Evolutionary conservation across 257 asterid genomes (phyloP).

Genomic region (Osmanthus fragrans): DNA sequence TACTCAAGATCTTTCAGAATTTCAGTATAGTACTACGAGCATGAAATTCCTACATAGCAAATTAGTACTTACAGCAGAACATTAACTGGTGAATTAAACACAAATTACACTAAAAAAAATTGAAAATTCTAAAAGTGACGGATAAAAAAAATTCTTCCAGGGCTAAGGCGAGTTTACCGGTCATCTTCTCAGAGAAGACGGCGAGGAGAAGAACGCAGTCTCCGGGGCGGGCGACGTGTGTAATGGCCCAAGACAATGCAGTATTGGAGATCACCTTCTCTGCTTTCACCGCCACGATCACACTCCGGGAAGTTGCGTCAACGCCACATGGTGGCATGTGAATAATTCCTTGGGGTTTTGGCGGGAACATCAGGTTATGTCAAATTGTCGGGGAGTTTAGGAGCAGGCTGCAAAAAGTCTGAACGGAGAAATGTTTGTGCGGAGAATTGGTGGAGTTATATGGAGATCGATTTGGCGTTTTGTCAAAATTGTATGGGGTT

Average conservation of each 20-base stretch:
- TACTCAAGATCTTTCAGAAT: background rate
- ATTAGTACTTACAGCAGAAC: background rate
- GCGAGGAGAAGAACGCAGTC: slow-evolving; percentile 78
- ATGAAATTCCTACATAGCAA: background rate
- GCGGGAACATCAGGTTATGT: slow-evolving; percentile 54
- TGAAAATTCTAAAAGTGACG: background rate
- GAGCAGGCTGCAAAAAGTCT: background rate
- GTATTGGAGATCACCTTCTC: slow-evolving; percentile 64
- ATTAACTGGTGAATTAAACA: background rate
- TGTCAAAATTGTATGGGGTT: too few species aligned
- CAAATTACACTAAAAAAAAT: background rate
- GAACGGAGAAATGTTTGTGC: background rate
- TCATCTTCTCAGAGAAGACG: slow-evolving; percentile 39
- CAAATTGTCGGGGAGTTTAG: slow-evolving; percentile 5
- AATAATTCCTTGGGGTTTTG: slow-evolving; percentile 28
- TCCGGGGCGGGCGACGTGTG: slow-evolving; percentile 72
- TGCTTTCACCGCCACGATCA: slow-evolving; percentile 83
- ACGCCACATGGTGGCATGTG: slow-evolving; percentile 30
- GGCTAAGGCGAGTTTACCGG: slow-evolving; percentile 25
- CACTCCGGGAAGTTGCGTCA: slow-evolving; percentile 37
- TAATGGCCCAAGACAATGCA: slow-evolving; percentile 80
- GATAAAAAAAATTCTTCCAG: too few species aligned
- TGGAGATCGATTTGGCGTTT: background rate
- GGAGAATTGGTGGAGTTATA: background rate
- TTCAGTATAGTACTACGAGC: background rate